Conservation (phyloP, 2,329 filamentous ascomycete genomes). For the Xylariaceae sp. region DNA sequence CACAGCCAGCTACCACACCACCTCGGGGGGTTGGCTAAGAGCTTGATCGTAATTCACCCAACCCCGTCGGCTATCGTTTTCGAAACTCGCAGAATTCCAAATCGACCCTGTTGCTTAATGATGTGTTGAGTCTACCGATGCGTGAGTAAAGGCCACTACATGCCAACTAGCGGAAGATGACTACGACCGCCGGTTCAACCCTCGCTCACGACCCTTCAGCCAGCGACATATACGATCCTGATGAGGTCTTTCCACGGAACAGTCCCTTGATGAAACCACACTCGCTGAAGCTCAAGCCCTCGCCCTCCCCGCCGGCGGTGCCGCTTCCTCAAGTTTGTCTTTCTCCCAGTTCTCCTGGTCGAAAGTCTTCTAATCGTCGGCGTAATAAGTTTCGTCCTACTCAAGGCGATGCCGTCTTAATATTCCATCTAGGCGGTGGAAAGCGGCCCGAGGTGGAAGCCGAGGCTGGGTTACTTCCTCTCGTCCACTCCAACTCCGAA, state of each 20-base stretch:
- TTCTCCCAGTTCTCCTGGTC: slow-evolving; percentile 31
- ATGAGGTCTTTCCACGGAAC: slow-evolving; percentile 40
- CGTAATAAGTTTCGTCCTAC: slow-evolving; percentile 48
- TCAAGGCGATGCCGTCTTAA: slow-evolving; percentile 63
- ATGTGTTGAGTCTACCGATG: slow-evolving; percentile 27
- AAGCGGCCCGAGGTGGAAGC: slow-evolving; percentile 62
- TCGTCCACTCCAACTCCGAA: slow-evolving; percentile 43
- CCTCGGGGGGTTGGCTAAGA: slow-evolving; percentile 1
- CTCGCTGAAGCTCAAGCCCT: slow-evolving; percentile 43
- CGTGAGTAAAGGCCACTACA: slow-evolving; percentile 28
- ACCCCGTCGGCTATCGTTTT: not conserved
- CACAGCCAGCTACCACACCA: not conserved
- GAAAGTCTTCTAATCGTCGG: slow-evolving; percentile 48
- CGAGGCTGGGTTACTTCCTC: slow-evolving; percentile 47
- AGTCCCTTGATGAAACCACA: slow-evolving; percentile 36
- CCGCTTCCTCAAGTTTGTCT: slow-evolving; percentile 41
- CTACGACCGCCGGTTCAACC: slow-evolving; percentile 26
- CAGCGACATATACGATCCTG: slow-evolving; percentile 41
- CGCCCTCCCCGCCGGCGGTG: slow-evolving; percentile 46
- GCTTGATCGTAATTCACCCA: slow-evolving; percentile 4
- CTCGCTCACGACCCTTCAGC: slow-evolving; percentile 27
- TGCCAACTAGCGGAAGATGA: slow-evolving; percentile 28
- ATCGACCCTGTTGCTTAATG: slow-evolving; percentile 14
- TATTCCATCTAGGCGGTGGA: slow-evolving; percentile 59
- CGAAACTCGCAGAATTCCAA: slow-evolving; percentile 5